Base-by-base conservation (phyloP, 805 yeast genomes). In the Zygosaccharomyces gambellarensis region DNA sequence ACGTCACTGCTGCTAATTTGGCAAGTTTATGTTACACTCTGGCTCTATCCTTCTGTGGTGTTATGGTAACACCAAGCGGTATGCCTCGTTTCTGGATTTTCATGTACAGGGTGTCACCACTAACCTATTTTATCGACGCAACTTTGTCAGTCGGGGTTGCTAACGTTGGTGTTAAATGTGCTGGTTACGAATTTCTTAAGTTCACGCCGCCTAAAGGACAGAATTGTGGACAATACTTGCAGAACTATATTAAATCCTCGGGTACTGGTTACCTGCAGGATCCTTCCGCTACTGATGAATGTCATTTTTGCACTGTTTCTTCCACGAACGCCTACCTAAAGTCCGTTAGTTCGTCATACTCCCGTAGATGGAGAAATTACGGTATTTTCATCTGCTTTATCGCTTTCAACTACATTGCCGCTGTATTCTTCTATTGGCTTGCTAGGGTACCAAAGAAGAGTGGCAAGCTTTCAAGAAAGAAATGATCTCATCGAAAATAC, bases 51-150 rank as follows among this genome's bases (percentile, higher is more conserved):
- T 85, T 86, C 79, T 84, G 89, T 75, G 95, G 95, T 75, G 87
- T 84, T 39, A 70, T 87, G 70, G 81, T 78, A n/a, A 71, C 79
- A 23, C 77, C 81, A 54, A 70, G 71, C 14, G 71, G 65, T 30
- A 62, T 83, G 71, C 86, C 86, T 28, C 81, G 87, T n/a, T 87
- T 87, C 74, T 83, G 90, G 90, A 71, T 77, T 39, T 85, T 84
- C 74, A 82, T 85, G 88, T 85, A 84, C 73, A 74, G 90, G 62
- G 77, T 73, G 14, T 80, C 84, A 22, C 92, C 94, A 19, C 70
- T 83, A 53, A 82, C 89, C 1, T 86, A 85, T 58, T 74, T 83
- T 70, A 71, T 85, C 46, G 70, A 74, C 17, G 82, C 80, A 36
- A 64, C 79, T 56, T 63, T 83, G 48, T 68, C 80, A 36, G 70